Conservation (phyloP, 2,329 filamentous ascomycete genomes). For the Botryosphaeria agaves region DNA sequence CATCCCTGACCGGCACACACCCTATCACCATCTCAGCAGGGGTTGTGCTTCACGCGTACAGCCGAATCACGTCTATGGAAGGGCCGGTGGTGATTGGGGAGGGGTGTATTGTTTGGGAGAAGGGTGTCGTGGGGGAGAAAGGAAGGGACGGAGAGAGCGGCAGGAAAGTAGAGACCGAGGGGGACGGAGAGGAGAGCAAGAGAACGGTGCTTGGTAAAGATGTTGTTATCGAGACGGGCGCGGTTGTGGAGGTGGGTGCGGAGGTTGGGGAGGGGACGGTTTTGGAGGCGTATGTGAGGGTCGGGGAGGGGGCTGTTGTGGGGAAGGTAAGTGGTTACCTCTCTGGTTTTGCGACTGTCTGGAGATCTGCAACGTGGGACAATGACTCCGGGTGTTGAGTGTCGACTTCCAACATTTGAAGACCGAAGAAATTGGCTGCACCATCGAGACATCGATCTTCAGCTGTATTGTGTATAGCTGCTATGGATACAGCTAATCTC, state of each 20-base stretch:
- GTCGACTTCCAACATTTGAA: not conserved
- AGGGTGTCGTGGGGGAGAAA: slow-evolving; percentile 22
- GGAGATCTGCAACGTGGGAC: too few relatives aligned
- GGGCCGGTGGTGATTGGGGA: slow-evolving; percentile 26
- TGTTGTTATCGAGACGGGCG: slow-evolving; percentile 26
- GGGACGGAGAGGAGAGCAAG: slow-evolving; percentile 10
- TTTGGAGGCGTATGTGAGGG: slow-evolving; percentile 12
- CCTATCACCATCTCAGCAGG: slow-evolving; percentile 64
- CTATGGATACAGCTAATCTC: not conserved
- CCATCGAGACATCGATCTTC: not conserved
- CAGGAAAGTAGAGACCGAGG: slow-evolving; percentile 22
- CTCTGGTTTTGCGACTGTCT: too few relatives aligned
- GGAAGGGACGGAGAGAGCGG: slow-evolving; percentile 26
- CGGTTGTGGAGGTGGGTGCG: slow-evolving; percentile 17
- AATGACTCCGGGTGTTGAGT: too few relatives aligned
- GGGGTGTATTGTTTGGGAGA: slow-evolving; percentile 61
- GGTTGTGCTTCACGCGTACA: slow-evolving; percentile 72
- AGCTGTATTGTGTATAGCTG: not conserved
- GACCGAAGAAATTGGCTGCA: not conserved
- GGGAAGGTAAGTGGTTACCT: slow-evolving; percentile 14
- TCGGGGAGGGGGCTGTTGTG: slow-evolving; percentile 22
- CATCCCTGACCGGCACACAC: slow-evolving; percentile 46
- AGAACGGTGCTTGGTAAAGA: slow-evolving; percentile 15
- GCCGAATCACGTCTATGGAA: slow-evolving; percentile 27
- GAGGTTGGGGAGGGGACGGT: slow-evolving; percentile 12